Base-by-base conservation (phyloP, 2,329 filamentous ascomycete genomes). In the Dactylellina haptotyla region DNA sequence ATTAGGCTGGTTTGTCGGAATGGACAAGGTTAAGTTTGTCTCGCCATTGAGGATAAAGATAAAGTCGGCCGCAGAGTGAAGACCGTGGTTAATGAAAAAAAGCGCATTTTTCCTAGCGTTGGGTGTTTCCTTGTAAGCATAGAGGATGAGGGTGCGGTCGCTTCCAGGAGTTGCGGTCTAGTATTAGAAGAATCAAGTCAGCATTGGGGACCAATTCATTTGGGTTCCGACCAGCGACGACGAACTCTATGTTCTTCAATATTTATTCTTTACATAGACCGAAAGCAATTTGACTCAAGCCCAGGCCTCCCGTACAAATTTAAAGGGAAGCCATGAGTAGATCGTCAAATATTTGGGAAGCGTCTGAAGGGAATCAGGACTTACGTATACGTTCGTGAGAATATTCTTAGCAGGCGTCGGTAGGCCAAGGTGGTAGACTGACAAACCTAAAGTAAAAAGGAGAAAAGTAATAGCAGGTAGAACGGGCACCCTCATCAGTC, bases 31-130 rank as follows among this genome's bases (percentile, higher is more conserved):
- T 1, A 74, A 76, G 48, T 79, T 76, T 28, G 79, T 79, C 43
- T 78, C 75, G 37, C 81, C 81, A 53, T 82, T 81, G 51, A 82
- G 75, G 63, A 82, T 80, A 75, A 82, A 82, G 70, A 82, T 75
- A 73, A 82, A 82, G 75, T 82, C 81, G 50, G 81, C 81, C 0
- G 75, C 78, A 28, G 69, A 77, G 74, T 82, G 80, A 1, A 82
- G 76, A 30, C 80, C 81, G 54, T 82, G 79, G 30, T 75, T 61
- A 9, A 82, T 63, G 75, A 82, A 82, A 75, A 79, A 82, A 8
- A 77, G 41, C 20, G 82, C 73, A 76, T 82, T 82, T 46, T 77
- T 74, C 32, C 78, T 79, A 25, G 78, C 78, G 32, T 64, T 65
- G 0, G 75, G 76, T n/a, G 80, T 80, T 66, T 82, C 81, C 26